Evolutionary conservation across 805 yeast species (phyloP), one percentile per base, ranked within the genome.

Genomic region (Grigorovia jiainica): DNA sequence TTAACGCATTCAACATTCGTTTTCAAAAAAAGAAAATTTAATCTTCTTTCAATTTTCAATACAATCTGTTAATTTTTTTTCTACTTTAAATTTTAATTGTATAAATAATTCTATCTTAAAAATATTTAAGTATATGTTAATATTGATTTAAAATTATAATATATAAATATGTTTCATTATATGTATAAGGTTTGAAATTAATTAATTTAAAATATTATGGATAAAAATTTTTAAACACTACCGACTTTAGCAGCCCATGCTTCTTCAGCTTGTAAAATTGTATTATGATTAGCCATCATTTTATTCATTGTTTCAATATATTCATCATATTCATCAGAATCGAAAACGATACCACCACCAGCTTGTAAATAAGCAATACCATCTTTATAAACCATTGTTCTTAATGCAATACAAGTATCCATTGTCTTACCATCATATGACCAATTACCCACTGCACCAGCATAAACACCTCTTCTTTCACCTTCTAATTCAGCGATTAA

Each of bases 401-500:
- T 77, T 53, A 92, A 70, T 0, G 98, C 98, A 60, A 92, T 92
- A 66, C 98, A 92, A 1, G 97, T 92, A 58, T 92, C 95, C 97
- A 92, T 90, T 23, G 87, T 75, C 52, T 76, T 78, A n/a, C 90
- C 87, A 55, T 87, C 95, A 60, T 89, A 92, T 1, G 95, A 87
- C 96, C 97, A 92, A 60, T 84, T 83, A 7, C 99, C 98, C 16
- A 92, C 97, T 2, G 98, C 98, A 47, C 98, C 98, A 0, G 99
- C 98, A 58, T 92, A 92, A 7, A 90, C 89, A 36, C 97, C 98
- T 58, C 98, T 73, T 57, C 87, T 86, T 59, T 90, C 97, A 47
- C 76, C 73, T 60, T 92, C 98, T 38, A 90, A 67, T 60, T 86
- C 95, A 16, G 84, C 82, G 53, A 92, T 87, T 35, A 92, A 70